A percentile compares a stretch with the other conserved stretches of the same genome.
These are phyloP conservation scores for Populus pruinosa DNA, from an alignment of 345 rosid species.

Conservation along the genomic window DNA sequence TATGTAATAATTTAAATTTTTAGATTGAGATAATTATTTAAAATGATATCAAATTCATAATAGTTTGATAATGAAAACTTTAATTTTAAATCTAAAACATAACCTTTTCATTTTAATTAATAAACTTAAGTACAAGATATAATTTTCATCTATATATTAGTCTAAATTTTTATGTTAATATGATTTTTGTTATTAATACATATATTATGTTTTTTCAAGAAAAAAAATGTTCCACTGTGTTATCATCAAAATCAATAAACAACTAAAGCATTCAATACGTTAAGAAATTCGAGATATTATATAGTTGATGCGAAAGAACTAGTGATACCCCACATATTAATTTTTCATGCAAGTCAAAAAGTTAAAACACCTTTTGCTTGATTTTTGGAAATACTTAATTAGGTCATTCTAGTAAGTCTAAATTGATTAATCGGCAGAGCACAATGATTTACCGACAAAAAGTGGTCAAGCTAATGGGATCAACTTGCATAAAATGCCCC, in stretches of 20 bases:
- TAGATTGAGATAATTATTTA: no score
- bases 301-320: neutral
- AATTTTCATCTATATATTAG: no score
- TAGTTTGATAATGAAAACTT: no score
- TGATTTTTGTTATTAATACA: no score
- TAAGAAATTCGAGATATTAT: constrained; percentile 8
- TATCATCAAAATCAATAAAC: neutral
- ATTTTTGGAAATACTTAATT: constrained; percentile 3
- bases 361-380: constrained; percentile 8
- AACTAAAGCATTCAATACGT: neutral
- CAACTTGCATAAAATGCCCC: neutral
- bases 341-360: constrained; percentile 22
- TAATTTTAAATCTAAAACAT: no score
- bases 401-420: neutral
- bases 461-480: neutral
- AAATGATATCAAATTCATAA: no score
- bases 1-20: no score
- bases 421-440: neutral
- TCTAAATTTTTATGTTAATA: no score
- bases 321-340: constrained; percentile 2
- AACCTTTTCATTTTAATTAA: no score
- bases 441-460: constrained; percentile 25
- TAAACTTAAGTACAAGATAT: no score
- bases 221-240: no score
- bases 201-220: no score